Evolutionary conservation across 1,139 yeast species (phyloP), one percentile per base, ranked within the genome.

Genomic region (Magnusiomyces ingens): DNA sequence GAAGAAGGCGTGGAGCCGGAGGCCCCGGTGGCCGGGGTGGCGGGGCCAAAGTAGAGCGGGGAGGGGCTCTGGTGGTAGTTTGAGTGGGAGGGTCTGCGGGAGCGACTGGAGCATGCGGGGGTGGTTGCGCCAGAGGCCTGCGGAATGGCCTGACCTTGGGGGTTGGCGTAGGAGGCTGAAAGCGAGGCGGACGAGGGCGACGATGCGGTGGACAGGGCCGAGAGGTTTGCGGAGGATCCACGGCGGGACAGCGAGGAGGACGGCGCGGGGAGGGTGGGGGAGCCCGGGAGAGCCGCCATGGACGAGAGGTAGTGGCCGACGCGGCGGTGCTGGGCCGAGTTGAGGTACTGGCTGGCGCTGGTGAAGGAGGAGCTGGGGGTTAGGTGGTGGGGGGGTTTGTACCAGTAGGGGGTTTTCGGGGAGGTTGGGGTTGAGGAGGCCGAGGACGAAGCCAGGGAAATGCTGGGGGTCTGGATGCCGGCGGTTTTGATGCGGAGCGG

Each of bases 261-360:
- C 32, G 4, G 32, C 32, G 44, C 2, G 57, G 48, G 11, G 29
- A 12, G 17, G 48, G 32, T 8, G 4, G 32, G 55, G 15, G 52
- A 49, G 37, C 55, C 32, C 2, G 51, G 8, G 32, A 8, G 4
- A 5, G 8, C 32, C 17, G 43, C 41, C 18, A 53, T 50, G 12
- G 54, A 52, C 15, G 52, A 29, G n/a, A 52, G 52, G 37, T 55
- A 55, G 38, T 55, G 58, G 17, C 56, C 48, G 3, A 55, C 58
- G 40, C 58, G 36, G 26, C 56, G 48, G 26, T 55, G 54, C 32
- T 55, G 58, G n/a, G 56, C 56, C 2, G 55, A 45, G 37, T 52
- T 53, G 29, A 55, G 45, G 47, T 55, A 55, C 29, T 48, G 56
- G n/a, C 54, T 49, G 2, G 54, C 49, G 15, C 47, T 48, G 8